Percentiles rank a stretch among this genome's conserved stretches.
Conservation (phyloP, 2,329 filamentous ascomycete species). For the Sarocladium brachiariae region DNA sequence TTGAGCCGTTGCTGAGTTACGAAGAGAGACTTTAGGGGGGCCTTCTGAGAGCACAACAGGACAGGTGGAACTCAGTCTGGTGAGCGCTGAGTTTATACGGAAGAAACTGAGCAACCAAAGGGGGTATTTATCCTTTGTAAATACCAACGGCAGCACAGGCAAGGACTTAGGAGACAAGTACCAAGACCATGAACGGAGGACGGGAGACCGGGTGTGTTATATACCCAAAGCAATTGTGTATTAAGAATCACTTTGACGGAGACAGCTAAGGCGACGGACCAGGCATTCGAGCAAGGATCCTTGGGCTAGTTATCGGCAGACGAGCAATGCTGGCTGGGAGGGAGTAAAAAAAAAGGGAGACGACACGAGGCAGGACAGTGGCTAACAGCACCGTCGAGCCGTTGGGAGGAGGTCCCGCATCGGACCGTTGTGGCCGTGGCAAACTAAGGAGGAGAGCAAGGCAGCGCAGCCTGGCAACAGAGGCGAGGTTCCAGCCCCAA, state of each 20-base stretch:
- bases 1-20: background rate
- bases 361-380: background rate
- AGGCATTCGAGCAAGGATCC: constrained; percentile 1
- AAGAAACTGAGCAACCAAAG: background rate
- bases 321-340: background rate
- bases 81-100: background rate
- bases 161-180: background rate
- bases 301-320: background rate
- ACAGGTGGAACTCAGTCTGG: background rate
- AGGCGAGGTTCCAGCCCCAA: constrained; percentile 5
- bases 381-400: constrained; percentile 13
- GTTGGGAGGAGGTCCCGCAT: constrained; percentile 19
- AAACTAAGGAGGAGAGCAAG: background rate
- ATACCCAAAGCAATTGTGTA: constrained; percentile 9
- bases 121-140: constrained; percentile 1
- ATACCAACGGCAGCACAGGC: background rate
- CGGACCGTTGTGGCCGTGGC: constrained; percentile 49
- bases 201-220: constrained; percentile 8
- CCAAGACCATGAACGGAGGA: constrained; percentile 6
- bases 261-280: constrained; percentile 7
- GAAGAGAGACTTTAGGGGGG: background rate
- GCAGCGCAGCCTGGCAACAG: background rate
- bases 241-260: constrained; percentile 8
- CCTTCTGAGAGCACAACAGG: no score
- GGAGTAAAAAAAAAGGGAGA: background rate